A percentile compares a stretch with the other conserved stretches of the same genome.
These are phyloP conservation scores for Aphanomyces stellatus DNA, from an alignment of 352 stramenopile species.

Conservation along the genomic window DNA sequence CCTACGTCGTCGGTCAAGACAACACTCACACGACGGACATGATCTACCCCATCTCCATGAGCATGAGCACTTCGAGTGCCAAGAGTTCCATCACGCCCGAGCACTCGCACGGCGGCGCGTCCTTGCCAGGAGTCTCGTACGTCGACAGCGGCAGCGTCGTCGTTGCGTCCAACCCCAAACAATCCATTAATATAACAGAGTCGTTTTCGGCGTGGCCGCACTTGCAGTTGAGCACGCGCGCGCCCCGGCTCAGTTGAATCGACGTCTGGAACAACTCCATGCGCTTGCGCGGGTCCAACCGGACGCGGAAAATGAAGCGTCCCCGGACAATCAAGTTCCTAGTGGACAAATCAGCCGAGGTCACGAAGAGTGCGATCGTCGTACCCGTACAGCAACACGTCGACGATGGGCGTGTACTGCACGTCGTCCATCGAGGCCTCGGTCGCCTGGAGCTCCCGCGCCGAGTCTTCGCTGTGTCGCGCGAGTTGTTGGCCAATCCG, in stretches of 20 bases:
- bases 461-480: constrained; percentile 58
- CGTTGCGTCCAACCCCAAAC: constrained; percentile 48
- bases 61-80: constrained; percentile 55
- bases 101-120: constrained; percentile 39
- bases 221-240: constrained; percentile 53
- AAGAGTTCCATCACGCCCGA: constrained; percentile 68
- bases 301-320: constrained; percentile 71
- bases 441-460: constrained; percentile 31
- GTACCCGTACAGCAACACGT: constrained; percentile 49
- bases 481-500: constrained; percentile 61
- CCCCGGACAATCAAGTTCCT: constrained; percentile 69
- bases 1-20: background rate
- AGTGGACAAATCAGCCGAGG: background rate
- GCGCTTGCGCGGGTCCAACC: constrained; percentile 56
- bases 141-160: constrained; percentile 27
- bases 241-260: constrained; percentile 60
- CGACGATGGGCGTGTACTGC: constrained; percentile 52
- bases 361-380: background rate
- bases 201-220: constrained; percentile 72
- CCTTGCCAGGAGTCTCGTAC: constrained; percentile 7
- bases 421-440: background rate
- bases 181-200: constrained; percentile 42
- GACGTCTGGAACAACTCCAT: constrained; percentile 61
- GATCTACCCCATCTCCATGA: constrained; percentile 63
- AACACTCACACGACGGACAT: background rate